Evolutionary conservation across 2,329 filamentous ascomycete species (phyloP).

Genomic region (Xylariaceae sp.): DNA sequence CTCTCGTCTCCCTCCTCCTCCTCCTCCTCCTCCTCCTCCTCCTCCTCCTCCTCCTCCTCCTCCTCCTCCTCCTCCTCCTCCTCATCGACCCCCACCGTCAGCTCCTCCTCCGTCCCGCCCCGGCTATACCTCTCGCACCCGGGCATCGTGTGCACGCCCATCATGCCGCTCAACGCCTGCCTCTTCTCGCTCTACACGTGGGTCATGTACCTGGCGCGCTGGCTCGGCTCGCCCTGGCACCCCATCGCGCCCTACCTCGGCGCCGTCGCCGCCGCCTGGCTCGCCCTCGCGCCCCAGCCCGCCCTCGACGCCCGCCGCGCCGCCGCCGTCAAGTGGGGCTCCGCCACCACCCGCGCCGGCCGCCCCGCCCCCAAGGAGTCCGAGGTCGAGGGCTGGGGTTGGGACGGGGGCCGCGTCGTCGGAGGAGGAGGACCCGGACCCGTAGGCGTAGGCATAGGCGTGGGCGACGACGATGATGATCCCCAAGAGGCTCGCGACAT

Average conservation of each 20-base stretch:
- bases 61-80: conserved; percentile 12
- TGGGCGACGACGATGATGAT: conserved; percentile 39
- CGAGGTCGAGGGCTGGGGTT: conserved; percentile 83
- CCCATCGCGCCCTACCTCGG: conserved; percentile 67
- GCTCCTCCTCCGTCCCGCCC: conserved; percentile 34
- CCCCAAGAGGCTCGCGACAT: conserved; percentile 36
- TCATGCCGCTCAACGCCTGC: conserved; percentile 66
- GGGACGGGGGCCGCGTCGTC: too few relatives aligned
- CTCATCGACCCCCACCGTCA: conserved; percentile 3
- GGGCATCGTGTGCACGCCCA: conserved; percentile 74
- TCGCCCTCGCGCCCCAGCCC: conserved; percentile 61
- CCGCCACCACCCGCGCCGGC: conserved; percentile 53
- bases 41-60: conserved; percentile 27
- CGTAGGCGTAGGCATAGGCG: too few relatives aligned
- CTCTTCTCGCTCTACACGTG: conserved; percentile 62
- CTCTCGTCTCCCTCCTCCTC: conserved; percentile 30
- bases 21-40: conserved; percentile 31
- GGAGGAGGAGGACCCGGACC: too few relatives aligned
- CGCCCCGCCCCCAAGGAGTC: conserved; percentile 61
- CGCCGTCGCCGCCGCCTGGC: conserved; percentile 69
- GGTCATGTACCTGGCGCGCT: conserved; percentile 64
- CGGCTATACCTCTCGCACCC: conserved; percentile 76
- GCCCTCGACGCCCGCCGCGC: conserved; percentile 49
- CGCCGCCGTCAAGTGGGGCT: conserved; percentile 74
- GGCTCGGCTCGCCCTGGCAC: conserved; percentile 85